phyloP scores from a whole-genome alignment of 495 filamentous ascomycete genomes.

The Cryomyces minteri region DNA sequence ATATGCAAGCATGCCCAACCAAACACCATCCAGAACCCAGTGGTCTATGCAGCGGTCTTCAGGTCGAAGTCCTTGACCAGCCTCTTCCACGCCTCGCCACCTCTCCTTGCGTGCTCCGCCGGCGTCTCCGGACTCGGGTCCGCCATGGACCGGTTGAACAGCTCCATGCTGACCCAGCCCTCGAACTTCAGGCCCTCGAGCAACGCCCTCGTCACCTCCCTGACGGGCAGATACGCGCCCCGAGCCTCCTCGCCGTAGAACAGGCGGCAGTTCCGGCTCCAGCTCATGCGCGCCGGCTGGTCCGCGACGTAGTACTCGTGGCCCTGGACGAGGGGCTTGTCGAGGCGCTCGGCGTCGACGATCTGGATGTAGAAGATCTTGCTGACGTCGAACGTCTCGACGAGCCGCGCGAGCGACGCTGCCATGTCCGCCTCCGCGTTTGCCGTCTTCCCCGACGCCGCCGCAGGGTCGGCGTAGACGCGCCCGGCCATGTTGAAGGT shows the following conservation, averaged over 20 bases:
- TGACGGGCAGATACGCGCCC: conserved; percentile 56
- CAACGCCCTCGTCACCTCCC: conserved; percentile 41
- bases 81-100: conserved; percentile 43
- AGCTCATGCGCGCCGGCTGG: conserved; percentile 58
- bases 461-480: conserved; percentile 52
- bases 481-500: conserved; percentile 65
- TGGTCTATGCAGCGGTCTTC: conserved; percentile 1
- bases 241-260: conserved; percentile 55
- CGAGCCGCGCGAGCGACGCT: conserved; percentile 37
- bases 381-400: conserved; percentile 34
- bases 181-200: conserved; percentile 45
- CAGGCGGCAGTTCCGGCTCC: conserved; percentile 59
- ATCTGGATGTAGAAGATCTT: conserved; percentile 73
- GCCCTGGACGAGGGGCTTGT: conserved; percentile 34
- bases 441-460: conserved; percentile 29
- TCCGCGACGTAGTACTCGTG: conserved; percentile 45
- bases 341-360: conserved; percentile 52
- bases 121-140: conserved; percentile 32
- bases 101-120: conserved; percentile 43
- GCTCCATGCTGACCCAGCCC: conserved; percentile 65
- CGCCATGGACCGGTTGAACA: conserved; percentile 51
- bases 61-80: conserved; percentile 30
- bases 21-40: too few relatives aligned
- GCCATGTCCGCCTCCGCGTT: conserved; percentile 40
- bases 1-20: too few relatives aligned